These are phyloP conservation scores for Aquilaria yunnanensis DNA, from an alignment of 345 rosid species.

Conservation along the genomic window DNA sequence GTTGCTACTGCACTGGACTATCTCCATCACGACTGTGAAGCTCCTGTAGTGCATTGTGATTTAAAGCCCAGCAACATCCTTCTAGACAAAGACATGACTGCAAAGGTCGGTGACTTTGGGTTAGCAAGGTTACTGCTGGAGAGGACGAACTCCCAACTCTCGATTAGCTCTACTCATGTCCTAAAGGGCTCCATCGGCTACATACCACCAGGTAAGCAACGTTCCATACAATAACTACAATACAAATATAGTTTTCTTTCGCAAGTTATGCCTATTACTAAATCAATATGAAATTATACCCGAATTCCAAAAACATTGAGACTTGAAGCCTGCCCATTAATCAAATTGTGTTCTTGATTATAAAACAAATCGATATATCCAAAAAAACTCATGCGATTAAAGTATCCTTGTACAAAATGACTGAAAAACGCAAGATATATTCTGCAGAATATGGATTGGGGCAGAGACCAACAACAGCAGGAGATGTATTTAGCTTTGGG, in stretches of 20 bases:
- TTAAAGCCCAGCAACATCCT: constrained; percentile 37
- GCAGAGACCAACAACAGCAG: constrained; percentile 33
- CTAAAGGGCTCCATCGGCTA: constrained; percentile 48
- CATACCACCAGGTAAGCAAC: constrained; percentile 46
- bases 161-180: constrained; percentile 29
- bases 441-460: constrained; percentile 48
- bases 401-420: too few relatives aligned
- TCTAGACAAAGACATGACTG: constrained; percentile 37
- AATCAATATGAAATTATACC: too few relatives aligned
- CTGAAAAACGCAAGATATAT: not conserved
- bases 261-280: not conserved
- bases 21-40: constrained; percentile 41
- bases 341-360: too few relatives aligned
- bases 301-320: too few relatives aligned
- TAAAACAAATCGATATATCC: too few relatives aligned
- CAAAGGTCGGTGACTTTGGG: constrained; percentile 53
- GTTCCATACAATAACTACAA: too few relatives aligned
- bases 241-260: not conserved
- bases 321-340: too few relatives aligned
- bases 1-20: constrained; percentile 41
- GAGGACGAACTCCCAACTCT: constrained; percentile 11
- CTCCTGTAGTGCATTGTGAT: constrained; percentile 56
- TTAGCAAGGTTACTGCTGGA: constrained; percentile 32
- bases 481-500: constrained; percentile 48
- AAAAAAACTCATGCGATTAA: too few relatives aligned